Evolutionary conservation across 192 early-diverging fungal species (phyloP), one percentile per base, ranked within the genome.

Genomic region (Dispira simplex): DNA sequence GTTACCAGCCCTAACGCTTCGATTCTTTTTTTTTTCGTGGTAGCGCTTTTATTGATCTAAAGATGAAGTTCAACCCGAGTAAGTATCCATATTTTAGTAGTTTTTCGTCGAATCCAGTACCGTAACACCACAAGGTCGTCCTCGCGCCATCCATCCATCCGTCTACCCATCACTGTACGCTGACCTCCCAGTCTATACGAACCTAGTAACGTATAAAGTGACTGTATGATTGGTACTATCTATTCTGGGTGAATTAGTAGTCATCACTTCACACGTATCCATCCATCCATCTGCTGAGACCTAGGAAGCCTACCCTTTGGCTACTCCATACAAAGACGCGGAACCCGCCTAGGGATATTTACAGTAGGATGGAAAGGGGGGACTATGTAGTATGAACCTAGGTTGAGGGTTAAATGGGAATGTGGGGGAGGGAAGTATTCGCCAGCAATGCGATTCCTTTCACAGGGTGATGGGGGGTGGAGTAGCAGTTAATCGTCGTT

Each of bases 1-100:
- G 28, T 66, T 66, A 46, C 14, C 65, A 39, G 32, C 32, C 32
- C 32, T 51, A 20, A 51, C 48, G 16, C 48, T 51, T 51, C 48
- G 16, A 51, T 23, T 3, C 48, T 51, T 51, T 20, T 51, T 51
- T 51, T 20, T 51, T 16, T 51, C 48, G 48, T 16, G 16, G 48
- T 20, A 51, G 48, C 16, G 21, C 21, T 51, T 23, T 20, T 51
- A 51, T 51, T 20, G 18, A 51, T 8, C 48, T 51, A 8, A 51
- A 51, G 48, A 51, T 51, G 48, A 51, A 51, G 48, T 51, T 20
- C 48, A 51, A 51, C 48, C 16, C 48, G 18, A 16, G 48, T 51
- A 51, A 51, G 48, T 51, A 16, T 51, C 48, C 18, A 23, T 51
- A 16, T 3, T 23, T 1, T 9, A 23, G 18, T 51, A 16, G 18